Evolutionary conservation across 805 yeast genomes (phyloP), one percentile per base, ranked within the genome.

Genomic region (Candida awuae): DNA sequence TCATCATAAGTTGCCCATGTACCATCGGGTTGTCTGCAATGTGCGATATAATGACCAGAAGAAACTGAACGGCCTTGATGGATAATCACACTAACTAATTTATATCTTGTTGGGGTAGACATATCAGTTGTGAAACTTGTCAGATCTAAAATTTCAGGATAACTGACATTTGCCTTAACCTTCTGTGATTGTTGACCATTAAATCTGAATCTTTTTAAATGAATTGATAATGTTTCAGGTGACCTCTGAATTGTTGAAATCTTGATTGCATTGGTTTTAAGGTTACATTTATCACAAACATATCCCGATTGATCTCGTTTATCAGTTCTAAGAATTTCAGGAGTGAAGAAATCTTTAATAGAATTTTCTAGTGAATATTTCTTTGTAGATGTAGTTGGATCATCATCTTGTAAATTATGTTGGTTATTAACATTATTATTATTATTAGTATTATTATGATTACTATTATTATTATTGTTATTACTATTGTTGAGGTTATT

Each of bases 1-100:
- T 92, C 98, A 56, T 92, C 97, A 59, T 90, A 92, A 8, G 86
- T 80, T 21, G 86, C 80, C 98, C 97, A 92, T 2, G 81, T 63
- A 2, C 87, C 90, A 60, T 84, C 92, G 1, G 97, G 95, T 60
- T 88, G 96, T 46, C 82, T 74, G 55, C 95, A 84, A 55, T 84
- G 86, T 1, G 95, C 84, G 43, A 87, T 75, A 54, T 92, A 92
- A 60, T 92, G 98, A 4, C 98, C 98, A 3, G 92, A 79, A 32
- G 87, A 78, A 12, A 88, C 79, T 2, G 95, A 83, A 46, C 97
- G 70, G 29, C 98, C 98, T 52, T 85, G 95, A 55, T 92, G 98
- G 4, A 87, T 90, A 44, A 90, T 84, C 14, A 90, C 95, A 17
- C 88, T 77, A 14, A 76, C 68, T 47, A 92, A 69, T 55, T 79